These are phyloP conservation scores for Galerina sulciceps DNA, from an alignment of 768 basidiomycete genomes.

Conservation along the genomic window DNA sequence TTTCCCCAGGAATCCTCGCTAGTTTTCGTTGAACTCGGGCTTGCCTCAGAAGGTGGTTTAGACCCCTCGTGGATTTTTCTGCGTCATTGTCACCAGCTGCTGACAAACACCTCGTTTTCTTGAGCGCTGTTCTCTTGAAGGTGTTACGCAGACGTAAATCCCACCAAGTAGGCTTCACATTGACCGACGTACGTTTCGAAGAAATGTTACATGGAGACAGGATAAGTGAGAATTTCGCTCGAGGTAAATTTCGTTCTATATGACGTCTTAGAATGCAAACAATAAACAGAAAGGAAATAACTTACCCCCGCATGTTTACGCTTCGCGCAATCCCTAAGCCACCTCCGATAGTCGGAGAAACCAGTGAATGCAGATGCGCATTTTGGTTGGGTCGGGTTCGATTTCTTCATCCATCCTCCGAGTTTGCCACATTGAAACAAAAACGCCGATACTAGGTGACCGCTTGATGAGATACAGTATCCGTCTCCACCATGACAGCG, in stretches of 20 bases:
- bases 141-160: conserved; percentile 19
- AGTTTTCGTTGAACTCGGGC: conserved; percentile 21
- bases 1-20: conserved; percentile 32
- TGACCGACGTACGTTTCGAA: conserved; percentile 17
- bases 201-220: conserved; percentile 57
- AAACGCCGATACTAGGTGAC: conserved; percentile 68
- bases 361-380: conserved; percentile 74
- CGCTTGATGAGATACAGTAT: conserved; percentile 42
- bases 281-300: conserved; percentile 2
- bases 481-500: conserved; percentile 62
- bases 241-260: conserved; percentile 76
- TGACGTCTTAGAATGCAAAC: not conserved
- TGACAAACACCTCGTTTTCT: conserved; percentile 20
- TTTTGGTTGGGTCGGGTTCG: conserved; percentile 39
- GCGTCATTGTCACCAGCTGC: conserved; percentile 13
- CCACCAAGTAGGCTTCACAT: conserved; percentile 12
- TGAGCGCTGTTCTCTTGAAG: conserved; percentile 23
- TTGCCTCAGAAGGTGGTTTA: conserved; percentile 29
- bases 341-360: conserved; percentile 72
- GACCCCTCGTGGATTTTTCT: conserved; percentile 20
- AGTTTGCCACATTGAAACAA: conserved; percentile 71
- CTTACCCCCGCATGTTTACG: conserved; percentile 64
- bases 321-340: conserved; percentile 58
- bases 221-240: conserved; percentile 51
- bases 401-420: conserved; percentile 30